Conservation (phyloP, 2,329 filamentous ascomycete genomes). For the Periconia digitata region DNA sequence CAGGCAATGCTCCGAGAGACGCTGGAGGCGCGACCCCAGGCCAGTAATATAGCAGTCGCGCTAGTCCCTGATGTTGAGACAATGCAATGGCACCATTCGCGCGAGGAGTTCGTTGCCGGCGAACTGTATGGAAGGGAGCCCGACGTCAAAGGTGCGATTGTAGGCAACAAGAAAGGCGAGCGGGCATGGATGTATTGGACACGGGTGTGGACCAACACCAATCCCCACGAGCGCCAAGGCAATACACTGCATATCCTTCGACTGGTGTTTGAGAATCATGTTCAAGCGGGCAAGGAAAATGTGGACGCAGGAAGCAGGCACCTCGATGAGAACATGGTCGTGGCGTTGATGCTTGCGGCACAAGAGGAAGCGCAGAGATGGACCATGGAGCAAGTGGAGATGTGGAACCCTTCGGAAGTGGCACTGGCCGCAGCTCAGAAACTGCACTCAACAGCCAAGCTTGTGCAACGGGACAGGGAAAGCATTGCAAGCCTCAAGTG, state of each 20-base stretch:
- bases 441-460: slow-evolving; percentile 51
- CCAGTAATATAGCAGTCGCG: slow-evolving; percentile 60
- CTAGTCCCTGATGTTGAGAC: slow-evolving; percentile 68
- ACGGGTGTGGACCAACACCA: slow-evolving; percentile 62
- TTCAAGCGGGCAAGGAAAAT: slow-evolving; percentile 18
- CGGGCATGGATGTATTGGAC: slow-evolving; percentile 77
- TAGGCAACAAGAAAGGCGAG: slow-evolving; percentile 51
- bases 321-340: slow-evolving; percentile 50
- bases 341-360: slow-evolving; percentile 66
- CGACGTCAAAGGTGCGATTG: slow-evolving; percentile 69
- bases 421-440: slow-evolving; percentile 45
- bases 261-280: slow-evolving; percentile 64
- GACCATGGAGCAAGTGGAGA: slow-evolving; percentile 68
- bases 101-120: slow-evolving; percentile 76
- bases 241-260: slow-evolving; percentile 72
- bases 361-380: slow-evolving; percentile 71
- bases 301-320: slow-evolving; percentile 19
- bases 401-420: slow-evolving; percentile 77
- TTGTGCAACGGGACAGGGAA: slow-evolving; percentile 62
- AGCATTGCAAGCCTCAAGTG: slow-evolving; percentile 74
- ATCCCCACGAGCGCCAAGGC: slow-evolving; percentile 55
- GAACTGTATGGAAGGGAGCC: slow-evolving; percentile 63
- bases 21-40: slow-evolving; percentile 47
- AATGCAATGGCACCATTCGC: slow-evolving; percentile 75
- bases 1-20: slow-evolving; percentile 61